Evolutionary conservation across 2,329 filamentous ascomycete genomes (phyloP).

Genomic region (Sclerotinia borealis): DNA sequence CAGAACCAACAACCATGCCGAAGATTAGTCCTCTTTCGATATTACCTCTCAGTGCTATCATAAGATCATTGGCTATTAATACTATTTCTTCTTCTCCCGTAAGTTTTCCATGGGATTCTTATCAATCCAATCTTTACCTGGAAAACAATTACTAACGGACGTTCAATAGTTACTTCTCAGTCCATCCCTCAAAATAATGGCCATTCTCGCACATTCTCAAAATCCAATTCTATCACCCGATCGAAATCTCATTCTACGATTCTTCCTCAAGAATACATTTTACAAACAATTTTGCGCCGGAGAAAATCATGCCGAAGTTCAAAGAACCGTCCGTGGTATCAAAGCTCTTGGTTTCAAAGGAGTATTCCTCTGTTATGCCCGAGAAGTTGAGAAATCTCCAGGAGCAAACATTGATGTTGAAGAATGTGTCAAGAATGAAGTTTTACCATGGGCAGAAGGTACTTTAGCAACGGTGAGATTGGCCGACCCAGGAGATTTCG

Average conservation of each 20-base stretch:
- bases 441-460: constrained; percentile 65
- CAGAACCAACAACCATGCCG: constrained; percentile 18
- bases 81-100: constrained; percentile 61
- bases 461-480: constrained; percentile 65
- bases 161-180: constrained; percentile 50
- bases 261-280: constrained; percentile 72
- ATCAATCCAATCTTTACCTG: neutral
- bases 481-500: constrained; percentile 44
- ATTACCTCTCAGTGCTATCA: constrained; percentile 58
- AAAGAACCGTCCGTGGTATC: constrained; percentile 55
- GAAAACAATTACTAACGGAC: constrained; percentile 19
- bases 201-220: constrained; percentile 61
- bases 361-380: constrained; percentile 78
- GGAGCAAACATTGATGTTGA: constrained; percentile 41
- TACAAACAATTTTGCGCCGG: constrained; percentile 91
- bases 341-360: constrained; percentile 74
- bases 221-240: constrained; percentile 66
- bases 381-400: constrained; percentile 61
- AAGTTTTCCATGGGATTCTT: neutral
- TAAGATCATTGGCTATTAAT: constrained; percentile 65
- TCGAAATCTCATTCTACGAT: constrained; percentile 63
- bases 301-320: constrained; percentile 63
- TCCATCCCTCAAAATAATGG: constrained; percentile 64
- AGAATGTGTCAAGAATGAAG: constrained; percentile 51
- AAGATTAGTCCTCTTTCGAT: constrained; percentile 49